Base-by-base conservation (phyloP, 768 basidiomycete species). In the Kwoniella europaea region DNA sequence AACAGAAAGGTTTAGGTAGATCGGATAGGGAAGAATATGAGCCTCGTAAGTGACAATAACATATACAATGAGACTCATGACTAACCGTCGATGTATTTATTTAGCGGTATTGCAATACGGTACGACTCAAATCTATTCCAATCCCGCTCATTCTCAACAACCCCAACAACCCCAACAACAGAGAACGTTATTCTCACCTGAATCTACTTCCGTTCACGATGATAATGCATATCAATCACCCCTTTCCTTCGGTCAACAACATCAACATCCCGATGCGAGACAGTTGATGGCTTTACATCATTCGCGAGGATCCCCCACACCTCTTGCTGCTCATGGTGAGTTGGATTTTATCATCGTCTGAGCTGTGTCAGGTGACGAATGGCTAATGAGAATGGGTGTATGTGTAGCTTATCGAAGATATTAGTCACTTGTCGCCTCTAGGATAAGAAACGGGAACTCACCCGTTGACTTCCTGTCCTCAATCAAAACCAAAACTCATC, bases 1-100 rank as follows among this genome's bases (percentile, higher is more conserved):
- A 64, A 50, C 61, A 57, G 43, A 63, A 63, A 29, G 56, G 54
- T 55, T 16, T 52, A 41, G 20, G 41, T 44, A 7, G 67, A 50
- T 43, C 56, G n/a, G 60, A 65, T 18, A n/a, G 68, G 43, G 74
- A 75, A 15, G 74, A 75, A 16, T 75, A 67, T 55, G 74, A 75
- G 20, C 43, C 74, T 62, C 70, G 74, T 75, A 60, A 68, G 73
- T 65, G 29, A 24, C 20, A 3, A 9, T 24, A 16, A 13, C 27
- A 22, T 67, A 22, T 15, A 22, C 4, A 54, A 24, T 16, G 50
- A 44, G 16, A 27, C 27, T 4, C 27, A 27, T 27, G 27, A 27
- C 27, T 27, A 27, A 27, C 27, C 27, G 27, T 27, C 27, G 27
- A 27, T 27, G 27, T 27, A 27, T 27, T 4, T 27, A 27, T 27